Percentiles rank a stretch among this genome's conserved stretches.
Conservation (phyloP, 768 basidiomycete genomes). For the Russula emetica region DNA sequence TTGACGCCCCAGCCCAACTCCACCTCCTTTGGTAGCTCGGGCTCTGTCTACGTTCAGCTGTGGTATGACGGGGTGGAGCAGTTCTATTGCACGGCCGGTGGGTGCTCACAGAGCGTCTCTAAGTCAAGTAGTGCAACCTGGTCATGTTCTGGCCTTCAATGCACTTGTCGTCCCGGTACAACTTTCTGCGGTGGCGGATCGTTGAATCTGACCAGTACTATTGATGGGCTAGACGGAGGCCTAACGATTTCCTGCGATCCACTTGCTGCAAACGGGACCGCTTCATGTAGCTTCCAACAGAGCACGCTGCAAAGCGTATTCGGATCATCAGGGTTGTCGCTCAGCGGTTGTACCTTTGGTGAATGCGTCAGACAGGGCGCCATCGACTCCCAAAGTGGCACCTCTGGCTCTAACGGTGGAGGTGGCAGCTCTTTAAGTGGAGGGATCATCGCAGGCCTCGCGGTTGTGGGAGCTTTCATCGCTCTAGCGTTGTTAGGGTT, state of each 20-base stretch:
- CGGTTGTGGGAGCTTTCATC: slow-evolving; percentile 70
- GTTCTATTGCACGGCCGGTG: slow-evolving; percentile 74
- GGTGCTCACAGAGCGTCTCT: slow-evolving; percentile 58
- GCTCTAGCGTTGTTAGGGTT: slow-evolving; percentile 56
- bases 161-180: slow-evolving; percentile 64
- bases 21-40: slow-evolving; percentile 52
- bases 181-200: slow-evolving; percentile 66
- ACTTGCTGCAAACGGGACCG: slow-evolving; percentile 41
- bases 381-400: slow-evolving; percentile 52
- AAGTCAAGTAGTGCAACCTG: slow-evolving; percentile 49
- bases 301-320: slow-evolving; percentile 61
- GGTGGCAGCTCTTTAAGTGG: slow-evolving; percentile 51
- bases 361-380: slow-evolving; percentile 84
- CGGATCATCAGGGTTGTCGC: slow-evolving; percentile 63
- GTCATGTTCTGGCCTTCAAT: slow-evolving; percentile 69
- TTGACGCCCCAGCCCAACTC: slow-evolving; percentile 64
- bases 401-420: slow-evolving; percentile 28
- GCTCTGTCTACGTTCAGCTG: slow-evolving; percentile 61
- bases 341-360: slow-evolving; percentile 75
- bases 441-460: slow-evolving; percentile 89
- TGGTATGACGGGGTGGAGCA: slow-evolving; percentile 82
- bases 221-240: slow-evolving; percentile 61
- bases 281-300: slow-evolving; percentile 77
- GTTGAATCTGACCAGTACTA: slow-evolving; percentile 51
- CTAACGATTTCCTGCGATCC: slow-evolving; percentile 66